These are phyloP conservation scores for Tylopilus vinaceipallidus DNA, from an alignment of 768 basidiomycete genomes.

Conservation along the genomic window DNA sequence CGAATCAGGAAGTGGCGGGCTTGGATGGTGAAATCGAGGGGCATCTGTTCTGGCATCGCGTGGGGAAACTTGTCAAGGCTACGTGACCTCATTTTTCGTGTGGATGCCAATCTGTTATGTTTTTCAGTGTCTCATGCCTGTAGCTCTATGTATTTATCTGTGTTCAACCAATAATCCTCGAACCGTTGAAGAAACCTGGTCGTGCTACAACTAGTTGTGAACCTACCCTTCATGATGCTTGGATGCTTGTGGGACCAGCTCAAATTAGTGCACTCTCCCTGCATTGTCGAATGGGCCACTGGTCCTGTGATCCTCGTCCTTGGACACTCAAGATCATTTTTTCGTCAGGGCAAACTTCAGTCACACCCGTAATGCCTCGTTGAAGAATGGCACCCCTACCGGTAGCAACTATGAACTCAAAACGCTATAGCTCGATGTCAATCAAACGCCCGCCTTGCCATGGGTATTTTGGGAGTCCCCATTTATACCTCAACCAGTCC, in stretches of 20 bases:
- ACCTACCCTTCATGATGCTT: too few species aligned
- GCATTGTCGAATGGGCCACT: too few species aligned
- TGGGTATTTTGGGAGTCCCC: slow-evolving; percentile 73
- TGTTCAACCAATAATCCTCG: too few species aligned
- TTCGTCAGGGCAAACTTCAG: slow-evolving; percentile 1
- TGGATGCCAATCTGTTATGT: background rate
- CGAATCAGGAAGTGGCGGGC: slow-evolving; percentile 42
- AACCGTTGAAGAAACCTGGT: background rate
- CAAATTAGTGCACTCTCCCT: too few species aligned
- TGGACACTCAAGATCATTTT: background rate
- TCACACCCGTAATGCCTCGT: too few species aligned
- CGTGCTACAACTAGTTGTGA: background rate
- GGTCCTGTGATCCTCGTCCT: background rate
- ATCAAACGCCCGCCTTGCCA: slow-evolving; percentile 56
- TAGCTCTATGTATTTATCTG: background rate
- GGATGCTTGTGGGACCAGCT: too few species aligned
- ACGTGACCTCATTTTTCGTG: slow-evolving; percentile 1
- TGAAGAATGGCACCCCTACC: too few species aligned
- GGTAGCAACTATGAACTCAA: too few species aligned
- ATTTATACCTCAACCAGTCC: slow-evolving; percentile 76
- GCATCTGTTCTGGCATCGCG: slow-evolving; percentile 56
- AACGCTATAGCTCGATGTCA: slow-evolving; percentile 78
- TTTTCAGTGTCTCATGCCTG: background rate
- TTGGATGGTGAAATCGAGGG: slow-evolving; percentile 56
- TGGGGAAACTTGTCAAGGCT: slow-evolving; percentile 55